Base-by-base conservation (phyloP, 2,329 filamentous ascomycete species). In the Cryphonectria naterciae region DNA sequence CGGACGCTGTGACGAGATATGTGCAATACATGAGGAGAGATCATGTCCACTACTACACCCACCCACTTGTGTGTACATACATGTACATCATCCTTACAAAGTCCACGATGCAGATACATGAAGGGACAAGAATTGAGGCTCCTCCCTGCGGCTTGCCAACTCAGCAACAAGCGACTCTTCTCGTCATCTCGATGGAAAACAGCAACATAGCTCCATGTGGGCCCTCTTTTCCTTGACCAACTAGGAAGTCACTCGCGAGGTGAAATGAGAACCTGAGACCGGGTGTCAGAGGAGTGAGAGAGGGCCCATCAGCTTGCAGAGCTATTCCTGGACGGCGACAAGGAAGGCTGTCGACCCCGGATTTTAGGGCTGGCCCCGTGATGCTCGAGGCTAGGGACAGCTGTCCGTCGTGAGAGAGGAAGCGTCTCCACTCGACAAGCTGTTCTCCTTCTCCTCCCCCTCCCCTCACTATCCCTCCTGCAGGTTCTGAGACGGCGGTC, bases 331-430 rank as follows among this genome's bases (percentile, higher is more conserved):
- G 56, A 65, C 52, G 0, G 41, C 43, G 54, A 60, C 61, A 60
- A 65, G 37, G 52, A 43, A 65, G n/a, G 52, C 67, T 41, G 66
- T 60, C 66, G 49, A 71, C 70, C 70, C 70, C 70, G 58, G 70
- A 66, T 71, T 71, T 71, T 71, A 68, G 67, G 70, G 70, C 70
- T 71, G 70, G 70, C 17, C 61, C 49, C 65, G 69, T 71, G 69
- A 63, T 65, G 61, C 35, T 41, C 35, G 43, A 54, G 52, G 65
- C 58, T 43, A 69, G 52, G 49, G 62, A 64, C 28, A 60, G 65
- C 41, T 46, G 68, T 58, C 58, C 62, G 68, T 56, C 56, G 60
- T 10, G 52, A n/a, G 60, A 52, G 68, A 69, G 43, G 17, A 35
- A 22, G 52, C 8, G 52, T 56, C 58, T 39, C 32, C 58, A 61